Conservation (phyloP, 1,139 yeast species). For the Spencermartinsiella ligniputridi region DNA sequence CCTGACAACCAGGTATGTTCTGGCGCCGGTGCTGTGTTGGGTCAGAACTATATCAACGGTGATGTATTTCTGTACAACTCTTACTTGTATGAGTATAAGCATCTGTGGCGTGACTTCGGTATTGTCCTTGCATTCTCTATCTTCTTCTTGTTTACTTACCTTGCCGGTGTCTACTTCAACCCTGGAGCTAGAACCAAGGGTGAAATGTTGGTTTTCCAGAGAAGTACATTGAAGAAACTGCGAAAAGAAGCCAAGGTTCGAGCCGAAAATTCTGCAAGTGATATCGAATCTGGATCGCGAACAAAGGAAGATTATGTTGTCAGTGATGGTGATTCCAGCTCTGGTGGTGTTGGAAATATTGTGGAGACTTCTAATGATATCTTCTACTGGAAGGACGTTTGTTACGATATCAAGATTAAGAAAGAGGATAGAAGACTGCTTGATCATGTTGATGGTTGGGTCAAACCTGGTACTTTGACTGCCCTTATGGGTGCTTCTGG, state of each 20-base stretch:
- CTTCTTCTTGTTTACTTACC: slow-evolving; percentile 53
- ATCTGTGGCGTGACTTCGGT: slow-evolving; percentile 85
- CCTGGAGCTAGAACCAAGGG: slow-evolving; percentile 80
- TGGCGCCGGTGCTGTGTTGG: slow-evolving; percentile 61
- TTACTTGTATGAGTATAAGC: slow-evolving; percentile 48
- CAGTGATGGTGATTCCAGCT: slow-evolving; percentile 16
- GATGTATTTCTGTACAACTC: slow-evolving; percentile 47
- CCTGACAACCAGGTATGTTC: slow-evolving; percentile 50
- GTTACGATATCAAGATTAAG: slow-evolving; percentile 68
- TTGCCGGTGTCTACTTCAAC: slow-evolving; percentile 57
- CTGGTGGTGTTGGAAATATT: slow-evolving; percentile 15
- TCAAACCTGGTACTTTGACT: slow-evolving; percentile 69
- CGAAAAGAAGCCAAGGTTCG: slow-evolving; percentile 23
- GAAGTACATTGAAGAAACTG: slow-evolving; percentile 38
- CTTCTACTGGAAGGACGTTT: slow-evolving; percentile 77
- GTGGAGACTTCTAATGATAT: slow-evolving; percentile 39
- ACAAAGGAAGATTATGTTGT: slow-evolving; percentile 12
- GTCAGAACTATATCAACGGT: slow-evolving; percentile 53
- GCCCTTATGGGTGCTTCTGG: slow-evolving; percentile 88
- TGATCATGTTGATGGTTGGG: slow-evolving; percentile 77
- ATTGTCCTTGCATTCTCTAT: slow-evolving; percentile 53
- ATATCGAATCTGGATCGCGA: slow-evolving; percentile 23
- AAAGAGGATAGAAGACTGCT: slow-evolving; percentile 53
- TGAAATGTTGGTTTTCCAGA: slow-evolving; percentile 68
- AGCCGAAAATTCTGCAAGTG: slow-evolving; percentile 27